Conservation (phyloP, 192 early-diverging fungal species). For the Coemansia umbellata region DNA sequence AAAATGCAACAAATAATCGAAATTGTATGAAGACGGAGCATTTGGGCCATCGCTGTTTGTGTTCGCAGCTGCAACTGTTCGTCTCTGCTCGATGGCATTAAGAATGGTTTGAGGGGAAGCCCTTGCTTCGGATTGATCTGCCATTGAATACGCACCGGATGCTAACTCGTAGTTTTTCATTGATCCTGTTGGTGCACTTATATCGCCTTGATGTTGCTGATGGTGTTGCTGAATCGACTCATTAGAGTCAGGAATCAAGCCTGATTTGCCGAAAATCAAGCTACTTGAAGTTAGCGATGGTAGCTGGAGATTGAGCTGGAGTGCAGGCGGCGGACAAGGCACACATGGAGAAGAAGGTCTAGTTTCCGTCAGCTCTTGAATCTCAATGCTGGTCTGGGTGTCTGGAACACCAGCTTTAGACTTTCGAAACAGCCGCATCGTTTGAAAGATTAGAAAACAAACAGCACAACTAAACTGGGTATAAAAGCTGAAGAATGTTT, state of each 20-base stretch:
- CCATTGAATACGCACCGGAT: background rate
- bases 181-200: background rate
- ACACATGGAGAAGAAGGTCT: background rate
- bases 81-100: background rate
- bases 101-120: slow-evolving; percentile 1
- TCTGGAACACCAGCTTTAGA: slow-evolving; percentile 11
- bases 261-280: slow-evolving; percentile 1
- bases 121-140: background rate
- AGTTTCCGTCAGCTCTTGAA: background rate
- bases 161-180: background rate
- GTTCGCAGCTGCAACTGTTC: background rate
- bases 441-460: too few species aligned
- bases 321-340: slow-evolving; percentile 29
- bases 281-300: slow-evolving; percentile 13
- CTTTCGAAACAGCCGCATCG: slow-evolving; percentile 47
- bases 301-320: slow-evolving; percentile 33
- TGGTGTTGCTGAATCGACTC: background rate
- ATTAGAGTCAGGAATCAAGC: background rate
- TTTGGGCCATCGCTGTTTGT: background rate
- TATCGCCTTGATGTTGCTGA: background rate
- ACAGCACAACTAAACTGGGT: too few species aligned
- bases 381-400: background rate
- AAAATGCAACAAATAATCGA: slow-evolving; percentile 11
- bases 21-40: slow-evolving; percentile 7
- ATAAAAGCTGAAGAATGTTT: too few species aligned